Percentiles rank a stretch among this genome's conserved stretches.
Conservation (phyloP, 1,284 basidiomycete species). For the Ustilago trichophora region DNA sequence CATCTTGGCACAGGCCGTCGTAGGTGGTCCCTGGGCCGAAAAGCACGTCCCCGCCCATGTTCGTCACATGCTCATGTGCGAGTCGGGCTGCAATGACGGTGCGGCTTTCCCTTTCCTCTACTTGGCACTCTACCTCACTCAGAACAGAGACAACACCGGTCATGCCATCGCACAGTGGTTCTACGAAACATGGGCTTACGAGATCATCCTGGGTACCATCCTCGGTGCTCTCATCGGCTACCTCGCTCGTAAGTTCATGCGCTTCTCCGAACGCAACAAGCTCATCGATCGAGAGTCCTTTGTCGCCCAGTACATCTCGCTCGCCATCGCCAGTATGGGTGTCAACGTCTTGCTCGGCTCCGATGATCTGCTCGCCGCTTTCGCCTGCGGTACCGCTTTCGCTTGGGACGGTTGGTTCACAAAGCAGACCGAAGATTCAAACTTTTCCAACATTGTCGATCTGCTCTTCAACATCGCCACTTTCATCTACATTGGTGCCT, state of each 20-base stretch:
- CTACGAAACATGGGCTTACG: conserved; percentile 72
- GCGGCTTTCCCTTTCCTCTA: conserved; percentile 93
- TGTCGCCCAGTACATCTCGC: conserved; percentile 85
- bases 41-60: conserved; percentile 97
- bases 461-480: conserved; percentile 70
- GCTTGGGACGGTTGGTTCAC: conserved; percentile 96
- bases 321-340: conserved; percentile 82
- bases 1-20: conserved; percentile 72
- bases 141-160: conserved; percentile 75
- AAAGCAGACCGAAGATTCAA: conserved; percentile 82
- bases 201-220: conserved; percentile 81
- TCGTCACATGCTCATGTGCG: conserved; percentile 88
- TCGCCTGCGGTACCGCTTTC: conserved; percentile 93
- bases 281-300: conserved; percentile 96
- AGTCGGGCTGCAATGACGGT: conserved; percentile 81
- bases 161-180: conserved; percentile 70
- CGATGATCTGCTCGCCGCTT: conserved; percentile 73
- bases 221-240: conserved; percentile 84
- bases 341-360: conserved; percentile 64
- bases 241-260: conserved; percentile 89
- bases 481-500: conserved; percentile 67
- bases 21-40: conserved; percentile 97
- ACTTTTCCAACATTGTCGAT: conserved; percentile 96
- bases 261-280: conserved; percentile 86
- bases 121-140: conserved; percentile 86